phyloP scores from a whole-genome alignment of 179 eudicot genomes.

The Spergularia azorica region DNA sequence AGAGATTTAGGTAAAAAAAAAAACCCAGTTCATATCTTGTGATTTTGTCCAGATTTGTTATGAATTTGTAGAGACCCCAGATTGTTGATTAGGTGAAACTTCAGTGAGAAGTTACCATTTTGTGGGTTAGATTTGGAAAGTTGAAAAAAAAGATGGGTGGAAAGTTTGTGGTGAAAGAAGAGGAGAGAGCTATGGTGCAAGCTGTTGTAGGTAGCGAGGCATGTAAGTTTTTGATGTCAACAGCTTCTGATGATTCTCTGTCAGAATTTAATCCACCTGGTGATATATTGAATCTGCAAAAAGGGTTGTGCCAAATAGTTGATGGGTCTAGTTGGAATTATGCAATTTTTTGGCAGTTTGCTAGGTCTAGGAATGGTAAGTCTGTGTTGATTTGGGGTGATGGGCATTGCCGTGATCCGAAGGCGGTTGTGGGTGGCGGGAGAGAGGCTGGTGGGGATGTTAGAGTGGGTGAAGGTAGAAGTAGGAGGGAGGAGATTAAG shows the following conservation, averaged over 20 bases:
- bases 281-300: slow-evolving; percentile 63
- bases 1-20: neutral
- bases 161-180: slow-evolving; percentile 52
- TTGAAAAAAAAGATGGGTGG: slow-evolving; percentile 42
- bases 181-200: slow-evolving; percentile 58
- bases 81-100: slow-evolving; percentile 10
- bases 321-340: slow-evolving; percentile 82
- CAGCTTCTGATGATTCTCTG: slow-evolving; percentile 48
- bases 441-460: slow-evolving; percentile 26
- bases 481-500: slow-evolving; percentile 38
- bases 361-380: slow-evolving; percentile 66
- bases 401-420: slow-evolving; percentile 64
- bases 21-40: neutral
- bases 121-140: neutral
- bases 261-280: slow-evolving; percentile 54
- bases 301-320: slow-evolving; percentile 60
- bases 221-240: slow-evolving; percentile 54
- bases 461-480: slow-evolving; percentile 24
- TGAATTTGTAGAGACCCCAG: slow-evolving; percentile 25
- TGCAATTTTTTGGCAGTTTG: slow-evolving; percentile 89
- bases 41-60: neutral
- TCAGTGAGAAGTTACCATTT: neutral
- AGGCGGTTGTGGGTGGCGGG: slow-evolving; percentile 28
- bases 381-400: slow-evolving; percentile 94
- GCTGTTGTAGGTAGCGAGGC: slow-evolving; percentile 71